These are phyloP conservation scores for Lodderomyces parapsilosis DNA, from an alignment of 1,139 yeast species.

Conservation along the genomic window DNA sequence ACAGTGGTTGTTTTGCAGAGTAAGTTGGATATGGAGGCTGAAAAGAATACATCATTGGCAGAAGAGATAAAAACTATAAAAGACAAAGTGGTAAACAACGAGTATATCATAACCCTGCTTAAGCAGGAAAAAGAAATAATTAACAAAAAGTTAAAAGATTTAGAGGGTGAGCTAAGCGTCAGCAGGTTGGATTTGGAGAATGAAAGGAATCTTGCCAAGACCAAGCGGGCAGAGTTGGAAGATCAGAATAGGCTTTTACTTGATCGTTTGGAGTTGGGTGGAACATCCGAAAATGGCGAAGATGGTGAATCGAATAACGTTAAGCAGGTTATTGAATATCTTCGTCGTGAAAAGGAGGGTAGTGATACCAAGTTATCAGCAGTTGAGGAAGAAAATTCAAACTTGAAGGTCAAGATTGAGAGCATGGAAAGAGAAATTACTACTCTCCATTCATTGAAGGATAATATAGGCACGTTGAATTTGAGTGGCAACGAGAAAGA, in stretches of 20 bases:
- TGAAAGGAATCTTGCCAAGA: constrained; percentile 43
- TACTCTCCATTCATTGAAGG: constrained; percentile 14
- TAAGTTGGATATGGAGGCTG: constrained; percentile 58
- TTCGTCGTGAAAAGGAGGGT: constrained; percentile 78
- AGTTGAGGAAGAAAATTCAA: constrained; percentile 47
- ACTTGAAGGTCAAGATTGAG: constrained; percentile 44
- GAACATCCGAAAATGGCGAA: constrained; percentile 15
- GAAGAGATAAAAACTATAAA: constrained; percentile 44
- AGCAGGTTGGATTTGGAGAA: constrained; percentile 42
- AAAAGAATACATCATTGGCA: constrained; percentile 56
- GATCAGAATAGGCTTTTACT: constrained; percentile 67
- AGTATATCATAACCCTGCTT: constrained; percentile 28
- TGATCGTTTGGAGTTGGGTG: constrained; percentile 63
- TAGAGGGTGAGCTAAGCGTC: constrained; percentile 20
- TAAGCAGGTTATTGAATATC: constrained; percentile 58
- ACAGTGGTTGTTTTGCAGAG: constrained; percentile 49
- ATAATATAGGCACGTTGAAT: not conserved
- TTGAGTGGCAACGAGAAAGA: constrained; percentile 32
- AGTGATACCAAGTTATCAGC: constrained; percentile 59
- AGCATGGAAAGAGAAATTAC: constrained; percentile 43
- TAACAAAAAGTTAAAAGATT: constrained; percentile 18
- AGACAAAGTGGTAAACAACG: constrained; percentile 38
- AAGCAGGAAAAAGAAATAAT: constrained; percentile 18
- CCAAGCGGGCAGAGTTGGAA: constrained; percentile 54
- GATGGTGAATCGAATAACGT: constrained; percentile 20